Evolutionary conservation across 352 stramenopile species (phyloP), one percentile per base, ranked within the genome.

Genomic region (Elongisporangium undulatum): DNA sequence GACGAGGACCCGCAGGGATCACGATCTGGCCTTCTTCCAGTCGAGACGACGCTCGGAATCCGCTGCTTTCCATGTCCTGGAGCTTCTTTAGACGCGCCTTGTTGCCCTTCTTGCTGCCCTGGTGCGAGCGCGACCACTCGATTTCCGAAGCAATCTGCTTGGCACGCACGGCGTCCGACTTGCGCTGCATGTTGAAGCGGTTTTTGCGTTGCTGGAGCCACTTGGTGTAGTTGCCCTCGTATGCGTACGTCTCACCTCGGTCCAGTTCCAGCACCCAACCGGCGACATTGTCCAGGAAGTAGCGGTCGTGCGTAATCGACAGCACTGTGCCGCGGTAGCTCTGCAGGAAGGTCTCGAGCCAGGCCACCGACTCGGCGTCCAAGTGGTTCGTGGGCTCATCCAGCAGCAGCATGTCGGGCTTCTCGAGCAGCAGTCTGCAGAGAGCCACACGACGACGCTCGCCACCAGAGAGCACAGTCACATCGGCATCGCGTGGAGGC

Each of bases 371-470:
- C 72, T 99, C 94, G 15, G 94, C 92, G 75, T 99, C 97, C 65
- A 99, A 84, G 73, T 99, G 97, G 83, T 99, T 99, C 15, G 91
- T 98, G 17, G 97, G 97, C 67, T 99, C 97, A 66, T 99, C 97
- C 51, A 99, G 74, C 50, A 99, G 75, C 55, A 99, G 75, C 62
- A 99, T 89, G 56, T 98, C 95, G 7, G 97, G 97, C 65, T 99
- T 93, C 63, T 97, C 97, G 2, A 99, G 73, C 51, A 99, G 71
- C 56, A 99, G 65, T 52, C 95, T 86, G 23, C 94, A 98, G 24
- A 99, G 83, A 52, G 94, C 92, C 9, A 99, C 97, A 57, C 97
- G 89, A 66, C 93, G 95, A 41, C 97, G 95, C 74, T 99, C 94
- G 15, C 97, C 97, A 20, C 81, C 84, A 13, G 97, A 98, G 16